Base-by-base conservation (phyloP, 805 yeast species). In the Hanseniaspora clermontiae region DNA sequence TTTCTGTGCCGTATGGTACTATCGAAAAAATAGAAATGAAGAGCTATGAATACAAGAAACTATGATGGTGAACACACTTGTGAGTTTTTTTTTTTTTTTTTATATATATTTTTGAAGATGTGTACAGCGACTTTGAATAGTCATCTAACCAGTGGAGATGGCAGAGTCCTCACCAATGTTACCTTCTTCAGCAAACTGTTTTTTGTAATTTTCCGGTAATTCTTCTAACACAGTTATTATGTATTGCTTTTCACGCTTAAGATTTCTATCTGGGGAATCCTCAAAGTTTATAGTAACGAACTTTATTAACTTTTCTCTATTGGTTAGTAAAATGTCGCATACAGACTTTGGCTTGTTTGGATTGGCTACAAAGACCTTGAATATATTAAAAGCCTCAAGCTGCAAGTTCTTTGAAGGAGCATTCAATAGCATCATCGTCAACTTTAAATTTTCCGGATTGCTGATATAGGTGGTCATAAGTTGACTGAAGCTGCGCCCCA, bases 311-410 rank as follows among this genome's bases (percentile, higher is more conserved):
- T 85, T 87, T 43, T 80, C 84, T 64, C 88, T 81, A 68, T 93
- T 93, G 65, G 90, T 89, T 48, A 82, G 79, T 61, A 93, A 73
- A 20, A 91, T 85, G 68, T 91, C 96, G 55, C 78, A 71, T 2
- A 93, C 81, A 8, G 83, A 80, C 66, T 83, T 88, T 2, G 88
- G 76, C 67, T 90, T 90, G 60, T 84, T 82, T 5, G 98, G 98
- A 68, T 93, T 93, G 5, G 96, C 97, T n/a, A 89, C 89, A 69
- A 93, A 88, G 42, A 90, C 85, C 70, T 91, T 93, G 73, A 93
- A 91, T 40, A 91, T 84, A 61, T 93, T 90, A 66, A 93, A 93
- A 4, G 95, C 89, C 68, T 93, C 97, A 55, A 80, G 70, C 66
- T 90, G 96, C 58, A 93, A 77, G 68, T 90, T 90, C 65, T 84